Evolutionary conservation across 1,139 yeast genomes (phyloP).

Genomic region (Yamadazyma spencermartinsiae): DNA sequence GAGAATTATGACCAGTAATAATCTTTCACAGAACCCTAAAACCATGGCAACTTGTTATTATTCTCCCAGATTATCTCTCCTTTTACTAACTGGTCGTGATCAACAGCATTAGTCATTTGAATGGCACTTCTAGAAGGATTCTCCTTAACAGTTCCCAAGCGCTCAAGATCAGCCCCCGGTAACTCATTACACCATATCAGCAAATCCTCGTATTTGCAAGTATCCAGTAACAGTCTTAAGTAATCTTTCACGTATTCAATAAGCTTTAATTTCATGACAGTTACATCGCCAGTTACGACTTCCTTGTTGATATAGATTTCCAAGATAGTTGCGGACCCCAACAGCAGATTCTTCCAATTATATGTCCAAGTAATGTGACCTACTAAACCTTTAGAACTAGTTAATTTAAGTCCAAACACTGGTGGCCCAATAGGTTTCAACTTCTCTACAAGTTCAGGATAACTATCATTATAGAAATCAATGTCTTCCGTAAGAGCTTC

Average conservation of each 20-base stretch:
- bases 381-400: conserved; percentile 15
- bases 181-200: conserved; percentile 41
- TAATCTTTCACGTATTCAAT: conserved; percentile 21
- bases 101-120: conserved; percentile 24
- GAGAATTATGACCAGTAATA: no score
- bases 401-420: conserved; percentile 33
- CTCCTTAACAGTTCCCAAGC: conserved; percentile 22
- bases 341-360: conserved; percentile 30
- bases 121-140: conserved; percentile 43
- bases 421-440: conserved; percentile 27
- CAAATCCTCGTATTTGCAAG: conserved; percentile 19
- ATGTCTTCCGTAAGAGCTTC: background rate
- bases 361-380: conserved; percentile 44
- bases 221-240: conserved; percentile 7
- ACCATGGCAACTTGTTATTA: conserved; percentile 49
- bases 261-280: conserved; percentile 20
- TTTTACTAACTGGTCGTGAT: conserved; percentile 23
- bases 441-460: conserved; percentile 24
- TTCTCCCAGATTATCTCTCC: conserved; percentile 44
- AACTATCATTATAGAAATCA: conserved; percentile 20
- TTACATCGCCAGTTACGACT: conserved; percentile 12
- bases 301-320: conserved; percentile 22
- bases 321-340: conserved; percentile 30
- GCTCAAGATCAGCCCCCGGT: conserved; percentile 5
- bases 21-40: conserved; percentile 24